Percentiles rank a stretch among this genome's conserved stretches.
Evolutionary conservation across 2,329 filamentous ascomycete genomes (phyloP).

Genomic region (Huntiella decipiens): DNA sequence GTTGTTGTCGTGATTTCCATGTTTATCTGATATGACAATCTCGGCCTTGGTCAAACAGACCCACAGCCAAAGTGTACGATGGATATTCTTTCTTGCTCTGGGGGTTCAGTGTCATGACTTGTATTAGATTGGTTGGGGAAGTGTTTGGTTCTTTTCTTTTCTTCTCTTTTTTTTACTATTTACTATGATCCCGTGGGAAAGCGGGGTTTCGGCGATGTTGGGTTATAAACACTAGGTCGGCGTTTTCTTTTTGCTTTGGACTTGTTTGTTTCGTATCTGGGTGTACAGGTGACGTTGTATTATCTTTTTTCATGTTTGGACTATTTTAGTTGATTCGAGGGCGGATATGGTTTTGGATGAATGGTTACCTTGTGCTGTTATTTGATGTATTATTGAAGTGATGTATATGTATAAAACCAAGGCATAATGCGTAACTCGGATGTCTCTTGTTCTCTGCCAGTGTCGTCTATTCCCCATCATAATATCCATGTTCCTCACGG

Average conservation of each 20-base stretch:
- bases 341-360: not conserved
- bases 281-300: not conserved
- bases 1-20: not conserved
- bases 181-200: not conserved
- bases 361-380: not conserved
- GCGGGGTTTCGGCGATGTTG: not conserved
- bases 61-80: too few species aligned
- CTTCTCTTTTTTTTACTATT: not conserved
- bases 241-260: slow-evolving; percentile 3
- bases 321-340: too few species aligned
- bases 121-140: too few species aligned
- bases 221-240: slow-evolving; percentile 4
- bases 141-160: slow-evolving; percentile 1
- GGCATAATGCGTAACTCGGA: too few species aligned
- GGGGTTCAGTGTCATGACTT: too few species aligned
- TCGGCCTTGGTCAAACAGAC: not conserved
- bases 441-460: not conserved
- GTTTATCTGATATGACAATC: slow-evolving; percentile 1
- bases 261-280: slow-evolving; percentile 1
- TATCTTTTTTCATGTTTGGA: too few species aligned
- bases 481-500: slow-evolving; percentile 14
- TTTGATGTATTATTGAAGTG: not conserved
- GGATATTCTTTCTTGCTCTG: too few species aligned
- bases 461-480: slow-evolving; percentile 6
- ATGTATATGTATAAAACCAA: too few species aligned